Percentiles rank a stretch among this genome's conserved stretches.
Evolutionary conservation across 2,329 filamentous ascomycete species (phyloP).

Genomic region (Ilyonectria mors-panacis): DNA sequence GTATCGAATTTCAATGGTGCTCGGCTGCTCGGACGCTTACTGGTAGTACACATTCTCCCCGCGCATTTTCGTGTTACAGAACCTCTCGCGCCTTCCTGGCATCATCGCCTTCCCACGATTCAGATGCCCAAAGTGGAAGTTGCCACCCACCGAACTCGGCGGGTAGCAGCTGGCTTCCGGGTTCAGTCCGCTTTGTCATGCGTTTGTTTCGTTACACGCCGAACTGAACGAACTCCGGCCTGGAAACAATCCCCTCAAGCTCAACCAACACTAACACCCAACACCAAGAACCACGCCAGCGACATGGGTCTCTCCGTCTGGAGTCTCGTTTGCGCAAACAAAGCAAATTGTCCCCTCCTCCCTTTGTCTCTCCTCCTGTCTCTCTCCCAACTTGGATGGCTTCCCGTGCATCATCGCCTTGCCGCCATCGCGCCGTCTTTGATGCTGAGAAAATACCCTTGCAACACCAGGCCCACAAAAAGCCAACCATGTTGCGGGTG

Average conservation of each 20-base stretch:
- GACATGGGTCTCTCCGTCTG: background rate
- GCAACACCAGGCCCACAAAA: constrained; percentile 7
- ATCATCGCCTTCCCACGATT: background rate
- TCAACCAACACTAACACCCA: background rate
- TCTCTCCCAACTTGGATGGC: background rate
- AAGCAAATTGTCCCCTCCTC: background rate
- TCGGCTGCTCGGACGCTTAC: background rate
- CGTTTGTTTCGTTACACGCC: constrained; percentile 11
- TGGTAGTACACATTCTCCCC: background rate
- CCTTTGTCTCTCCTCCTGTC: constrained; percentile 3
- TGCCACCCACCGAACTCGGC: background rate
- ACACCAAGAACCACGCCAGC: background rate
- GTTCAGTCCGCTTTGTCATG: background rate
- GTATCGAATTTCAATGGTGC: background rate
- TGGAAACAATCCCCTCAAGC: constrained; percentile 9
- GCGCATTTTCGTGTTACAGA: background rate
- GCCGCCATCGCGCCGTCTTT: constrained; percentile 9
- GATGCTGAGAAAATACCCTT: constrained; percentile 2
- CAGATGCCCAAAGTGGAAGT: constrained; percentile 1
- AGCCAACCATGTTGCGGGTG: constrained; percentile 17
- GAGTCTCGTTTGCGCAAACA: background rate
- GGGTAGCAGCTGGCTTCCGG: background rate
- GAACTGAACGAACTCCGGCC: constrained; percentile 4
- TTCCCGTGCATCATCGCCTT: background rate
- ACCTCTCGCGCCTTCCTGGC: background rate